These are phyloP conservation scores for Immersiporthe knoxdaviesiana DNA, from an alignment of 2,329 filamentous ascomycete species.

Conservation along the genomic window DNA sequence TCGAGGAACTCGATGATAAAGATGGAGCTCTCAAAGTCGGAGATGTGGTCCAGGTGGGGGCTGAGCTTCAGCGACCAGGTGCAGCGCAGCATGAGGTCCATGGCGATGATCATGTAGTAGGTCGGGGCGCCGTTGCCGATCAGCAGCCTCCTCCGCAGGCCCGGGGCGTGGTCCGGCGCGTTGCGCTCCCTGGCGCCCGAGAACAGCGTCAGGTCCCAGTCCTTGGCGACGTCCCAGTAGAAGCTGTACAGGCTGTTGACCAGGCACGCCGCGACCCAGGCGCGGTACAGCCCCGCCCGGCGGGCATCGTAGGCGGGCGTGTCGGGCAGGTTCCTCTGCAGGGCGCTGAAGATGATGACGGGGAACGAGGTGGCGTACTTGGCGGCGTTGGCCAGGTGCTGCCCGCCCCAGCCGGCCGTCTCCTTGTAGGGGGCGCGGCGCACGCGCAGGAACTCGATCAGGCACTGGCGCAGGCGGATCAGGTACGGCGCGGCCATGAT, in stretches of 20 bases:
- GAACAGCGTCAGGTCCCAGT: constrained; percentile 93
- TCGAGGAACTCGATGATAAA: constrained; percentile 88
- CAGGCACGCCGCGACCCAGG: constrained; percentile 73
- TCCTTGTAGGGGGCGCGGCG: constrained; percentile 58
- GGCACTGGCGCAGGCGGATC: constrained; percentile 88
- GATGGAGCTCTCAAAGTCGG: constrained; percentile 85
- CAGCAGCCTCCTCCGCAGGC: constrained; percentile 73
- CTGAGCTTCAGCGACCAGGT: constrained; percentile 91
- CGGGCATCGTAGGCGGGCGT: constrained; percentile 42
- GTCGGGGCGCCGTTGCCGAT: constrained; percentile 68
- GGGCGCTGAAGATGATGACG: constrained; percentile 78
- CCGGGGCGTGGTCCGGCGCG: constrained; percentile 71
- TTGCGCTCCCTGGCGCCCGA: constrained; percentile 59
- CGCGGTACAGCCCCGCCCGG: constrained; percentile 51
- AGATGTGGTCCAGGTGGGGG: constrained; percentile 78
- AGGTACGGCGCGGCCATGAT: constrained; percentile 81
- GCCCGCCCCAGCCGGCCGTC: constrained; percentile 73
- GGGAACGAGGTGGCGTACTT: constrained; percentile 97
- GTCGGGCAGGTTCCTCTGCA: constrained; percentile 65
- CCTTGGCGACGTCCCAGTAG: constrained; percentile 96
- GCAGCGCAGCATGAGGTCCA: constrained; percentile 82
- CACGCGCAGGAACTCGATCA: constrained; percentile 84
- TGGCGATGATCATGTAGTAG: constrained; percentile 79
- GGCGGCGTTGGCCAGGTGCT: constrained; percentile 88
- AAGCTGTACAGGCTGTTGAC: constrained; percentile 94